A percentile compares a stretch with the other conserved stretches of the same genome.
Conservation (phyloP, 2,329 filamentous ascomycete genomes). For the Aspergillus pseudoterreus region DNA sequence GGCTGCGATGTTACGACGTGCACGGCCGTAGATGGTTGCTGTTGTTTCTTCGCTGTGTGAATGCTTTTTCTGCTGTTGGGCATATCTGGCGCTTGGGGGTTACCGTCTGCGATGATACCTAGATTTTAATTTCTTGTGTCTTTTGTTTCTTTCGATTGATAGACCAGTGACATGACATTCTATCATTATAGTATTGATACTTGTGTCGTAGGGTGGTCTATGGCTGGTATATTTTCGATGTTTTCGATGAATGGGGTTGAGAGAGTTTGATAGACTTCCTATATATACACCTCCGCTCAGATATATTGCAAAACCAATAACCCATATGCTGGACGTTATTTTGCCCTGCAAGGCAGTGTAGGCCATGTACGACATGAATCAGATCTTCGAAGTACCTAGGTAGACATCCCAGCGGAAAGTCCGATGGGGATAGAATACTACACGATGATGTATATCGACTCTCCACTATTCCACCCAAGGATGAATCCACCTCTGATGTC, state of each 20-base stretch:
- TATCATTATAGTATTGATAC: neutral
- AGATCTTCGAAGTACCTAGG: too few relatives aligned
- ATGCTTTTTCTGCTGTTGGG: neutral
- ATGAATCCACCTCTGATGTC: neutral
- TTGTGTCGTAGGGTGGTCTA: too few relatives aligned
- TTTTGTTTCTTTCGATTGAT: neutral
- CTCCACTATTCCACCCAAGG: neutral
- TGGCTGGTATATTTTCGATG: too few relatives aligned
- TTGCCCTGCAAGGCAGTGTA: too few relatives aligned
- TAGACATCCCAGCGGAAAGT: too few relatives aligned
- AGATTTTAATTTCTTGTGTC: neutral
- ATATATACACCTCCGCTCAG: too few relatives aligned
- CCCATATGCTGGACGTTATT: too few relatives aligned
- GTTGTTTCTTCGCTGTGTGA: neutral
- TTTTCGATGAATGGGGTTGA: too few relatives aligned
- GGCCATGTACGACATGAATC: too few relatives aligned
- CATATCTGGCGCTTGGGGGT: neutral
- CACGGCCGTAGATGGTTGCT: neutral
- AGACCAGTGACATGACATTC: neutral
- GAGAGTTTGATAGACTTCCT: too few relatives aligned
- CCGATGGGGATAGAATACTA: too few relatives aligned
- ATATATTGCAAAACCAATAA: too few relatives aligned
- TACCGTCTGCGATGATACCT: conserved; percentile 9
- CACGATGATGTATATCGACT: neutral
- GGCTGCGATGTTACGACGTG: neutral